Percentiles rank a stretch among this genome's conserved stretches.
These are phyloP conservation scores for Mucor mucedo DNA, from an alignment of 371 early-diverging fungal species.

Conservation along the genomic window DNA sequence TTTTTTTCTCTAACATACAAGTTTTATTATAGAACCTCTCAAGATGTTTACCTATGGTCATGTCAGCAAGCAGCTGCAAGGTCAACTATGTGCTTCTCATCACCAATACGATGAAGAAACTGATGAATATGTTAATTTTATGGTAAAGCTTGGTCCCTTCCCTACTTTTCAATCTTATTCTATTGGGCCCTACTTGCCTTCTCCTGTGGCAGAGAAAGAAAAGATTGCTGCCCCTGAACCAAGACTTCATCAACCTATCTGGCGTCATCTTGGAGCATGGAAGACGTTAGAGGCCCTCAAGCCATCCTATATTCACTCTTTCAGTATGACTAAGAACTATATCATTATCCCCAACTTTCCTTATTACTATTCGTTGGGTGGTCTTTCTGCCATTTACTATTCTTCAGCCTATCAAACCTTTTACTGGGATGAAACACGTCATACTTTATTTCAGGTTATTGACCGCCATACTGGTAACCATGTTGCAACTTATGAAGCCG, in stretches of 20 bases:
- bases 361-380: constrained; percentile 62
- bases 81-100: constrained; percentile 56
- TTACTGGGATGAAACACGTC: constrained; percentile 56
- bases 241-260: constrained; percentile 45
- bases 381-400: constrained; percentile 62
- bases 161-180: constrained; percentile 48
- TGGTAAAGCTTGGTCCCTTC: constrained; percentile 49
- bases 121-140: constrained; percentile 59
- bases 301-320: constrained; percentile 67
- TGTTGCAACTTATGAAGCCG: constrained; percentile 67
- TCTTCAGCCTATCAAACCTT: constrained; percentile 63
- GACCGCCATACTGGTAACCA: constrained; percentile 57
- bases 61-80: constrained; percentile 52
- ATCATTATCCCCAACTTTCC: constrained; percentile 68
- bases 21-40: constrained; percentile 44
- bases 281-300: constrained; percentile 46
- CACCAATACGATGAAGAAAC: constrained; percentile 55
- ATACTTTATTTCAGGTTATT: constrained; percentile 62
- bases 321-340: constrained; percentile 66
- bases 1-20: not conserved
- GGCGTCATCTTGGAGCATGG: constrained; percentile 52
- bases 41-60: constrained; percentile 57
- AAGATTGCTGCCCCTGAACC: constrained; percentile 26
- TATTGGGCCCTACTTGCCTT: constrained; percentile 36
- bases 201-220: constrained; percentile 18